phyloP scores from a whole-genome alignment of 2,329 filamentous ascomycete genomes.

The Phyllosticta citriasiana region DNA sequence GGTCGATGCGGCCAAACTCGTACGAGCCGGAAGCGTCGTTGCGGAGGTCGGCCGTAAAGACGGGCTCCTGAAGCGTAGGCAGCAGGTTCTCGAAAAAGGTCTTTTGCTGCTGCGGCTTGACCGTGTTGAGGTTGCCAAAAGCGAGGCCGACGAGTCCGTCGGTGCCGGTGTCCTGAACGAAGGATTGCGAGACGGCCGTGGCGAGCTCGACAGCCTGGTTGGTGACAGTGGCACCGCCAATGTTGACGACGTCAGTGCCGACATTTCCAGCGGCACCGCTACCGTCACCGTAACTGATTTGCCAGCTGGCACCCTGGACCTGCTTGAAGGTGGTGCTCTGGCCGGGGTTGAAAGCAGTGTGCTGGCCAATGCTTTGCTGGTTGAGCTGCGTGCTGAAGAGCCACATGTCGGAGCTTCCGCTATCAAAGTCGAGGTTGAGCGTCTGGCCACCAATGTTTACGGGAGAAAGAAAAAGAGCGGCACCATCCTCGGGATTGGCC shows the following conservation, averaged over 20 bases:
- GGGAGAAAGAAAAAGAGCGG: conserved; percentile 60
- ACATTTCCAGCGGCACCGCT: conserved; percentile 55
- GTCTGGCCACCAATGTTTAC: conserved; percentile 61
- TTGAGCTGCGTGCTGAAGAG: conserved; percentile 56
- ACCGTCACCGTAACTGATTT: conserved; percentile 59
- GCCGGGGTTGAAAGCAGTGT: conserved; percentile 45
- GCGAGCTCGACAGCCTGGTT: conserved; percentile 60
- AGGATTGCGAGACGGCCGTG: conserved; percentile 46
- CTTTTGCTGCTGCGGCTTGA: conserved; percentile 52
- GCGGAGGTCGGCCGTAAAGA: conserved; percentile 63
- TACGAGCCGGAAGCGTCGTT: conserved; percentile 53
- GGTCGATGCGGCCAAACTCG: conserved; percentile 64
- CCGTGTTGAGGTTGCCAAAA: conserved; percentile 20
- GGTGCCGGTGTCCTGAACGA: conserved; percentile 49
- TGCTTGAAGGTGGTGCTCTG: conserved; percentile 43
- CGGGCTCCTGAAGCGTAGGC: conserved; percentile 48
- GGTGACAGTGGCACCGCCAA: conserved; percentile 53
- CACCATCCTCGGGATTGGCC: conserved; percentile 54
- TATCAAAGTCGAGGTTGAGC: conserved; percentile 53
- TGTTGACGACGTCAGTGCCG: conserved; percentile 55
- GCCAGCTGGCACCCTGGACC: conserved; percentile 45
- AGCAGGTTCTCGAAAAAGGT: conserved; percentile 67
- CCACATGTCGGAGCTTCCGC: conserved; percentile 35
- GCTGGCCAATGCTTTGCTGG: conserved; percentile 35
- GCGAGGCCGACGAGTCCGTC: conserved; percentile 54